phyloP scores from a whole-genome alignment of 1,139 yeast species.

The Taphrina communis region DNA sequence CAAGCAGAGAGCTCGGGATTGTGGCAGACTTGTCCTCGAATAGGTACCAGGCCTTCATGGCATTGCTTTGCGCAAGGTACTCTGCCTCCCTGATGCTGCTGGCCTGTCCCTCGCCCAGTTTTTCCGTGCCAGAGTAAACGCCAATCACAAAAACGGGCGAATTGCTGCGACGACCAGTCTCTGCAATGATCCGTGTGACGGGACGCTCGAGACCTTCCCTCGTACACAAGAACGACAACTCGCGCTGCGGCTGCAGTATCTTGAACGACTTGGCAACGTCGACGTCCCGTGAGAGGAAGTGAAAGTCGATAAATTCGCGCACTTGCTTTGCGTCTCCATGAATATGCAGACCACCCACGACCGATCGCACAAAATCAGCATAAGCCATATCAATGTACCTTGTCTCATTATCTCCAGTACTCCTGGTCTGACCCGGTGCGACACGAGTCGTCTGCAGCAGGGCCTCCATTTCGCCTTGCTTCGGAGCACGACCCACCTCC shows the following conservation, averaged over 20 bases:
- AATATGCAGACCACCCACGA: constrained; percentile 54
- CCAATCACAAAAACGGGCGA: constrained; percentile 91
- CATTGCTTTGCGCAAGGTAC: constrained; percentile 87
- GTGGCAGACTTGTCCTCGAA: constrained; percentile 73
- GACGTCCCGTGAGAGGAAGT: constrained; percentile 77
- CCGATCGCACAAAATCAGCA: constrained; percentile 58
- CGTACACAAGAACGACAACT: constrained; percentile 75
- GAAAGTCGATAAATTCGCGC: constrained; percentile 69
- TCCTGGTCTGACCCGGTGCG: constrained; percentile 48
- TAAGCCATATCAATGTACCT: constrained; percentile 56
- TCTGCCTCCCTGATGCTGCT: constrained; percentile 90
- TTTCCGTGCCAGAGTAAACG: constrained; percentile 79
- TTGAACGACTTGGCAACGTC: constrained; percentile 75
- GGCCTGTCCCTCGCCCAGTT: constrained; percentile 95
- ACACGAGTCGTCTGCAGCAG: constrained; percentile 42
- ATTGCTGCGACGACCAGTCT: constrained; percentile 85
- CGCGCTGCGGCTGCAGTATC: constrained; percentile 85
- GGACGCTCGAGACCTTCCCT: constrained; percentile 80
- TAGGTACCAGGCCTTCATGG: constrained; percentile 88
- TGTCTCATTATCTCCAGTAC: constrained; percentile 57
- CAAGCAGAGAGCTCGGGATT: constrained; percentile 60
- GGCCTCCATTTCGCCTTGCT: constrained; percentile 49
- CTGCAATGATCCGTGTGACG: constrained; percentile 81
- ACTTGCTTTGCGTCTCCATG: constrained; percentile 68
- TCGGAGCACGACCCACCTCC: constrained; percentile 71